Conservation (phyloP, 345 rosid genomes). For the Odontarrhena argentea region DNA sequence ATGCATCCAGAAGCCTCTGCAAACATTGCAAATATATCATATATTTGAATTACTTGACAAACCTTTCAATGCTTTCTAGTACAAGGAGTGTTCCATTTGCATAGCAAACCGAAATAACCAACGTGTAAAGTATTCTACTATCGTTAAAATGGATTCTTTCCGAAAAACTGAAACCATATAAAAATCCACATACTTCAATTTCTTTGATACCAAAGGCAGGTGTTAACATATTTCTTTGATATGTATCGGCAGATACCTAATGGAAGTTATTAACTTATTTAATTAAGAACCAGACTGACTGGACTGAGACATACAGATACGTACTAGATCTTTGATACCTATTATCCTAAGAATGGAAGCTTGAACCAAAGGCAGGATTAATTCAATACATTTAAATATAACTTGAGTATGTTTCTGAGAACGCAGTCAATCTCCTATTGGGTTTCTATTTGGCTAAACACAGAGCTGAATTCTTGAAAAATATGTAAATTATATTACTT, state of each 20-base stretch:
- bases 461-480: not conserved
- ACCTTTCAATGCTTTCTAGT: slow-evolving; percentile 3
- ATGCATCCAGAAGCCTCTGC: slow-evolving; percentile 96
- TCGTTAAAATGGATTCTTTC: not conserved
- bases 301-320: too few relatives aligned
- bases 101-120: not conserved
- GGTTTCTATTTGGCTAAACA: not conserved
- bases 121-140: not conserved
- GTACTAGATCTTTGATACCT: too few relatives aligned
- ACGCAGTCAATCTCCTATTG: not conserved
- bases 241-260: too few relatives aligned
- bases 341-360: too few relatives aligned
- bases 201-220: not conserved
- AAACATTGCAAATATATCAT: slow-evolving; percentile 28
- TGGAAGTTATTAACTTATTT: not conserved
- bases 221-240: too few relatives aligned
- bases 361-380: too few relatives aligned
- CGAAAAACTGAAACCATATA: not conserved
- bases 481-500: slow-evolving; percentile 49
- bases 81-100: not conserved
- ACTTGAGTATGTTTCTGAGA: not conserved
- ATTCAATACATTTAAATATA: too few relatives aligned
- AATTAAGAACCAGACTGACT: not conserved
- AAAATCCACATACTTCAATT: not conserved
- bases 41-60: not conserved